phyloP scores from a whole-genome alignment of 495 filamentous ascomycete species.

The Tuber borchii region DNA sequence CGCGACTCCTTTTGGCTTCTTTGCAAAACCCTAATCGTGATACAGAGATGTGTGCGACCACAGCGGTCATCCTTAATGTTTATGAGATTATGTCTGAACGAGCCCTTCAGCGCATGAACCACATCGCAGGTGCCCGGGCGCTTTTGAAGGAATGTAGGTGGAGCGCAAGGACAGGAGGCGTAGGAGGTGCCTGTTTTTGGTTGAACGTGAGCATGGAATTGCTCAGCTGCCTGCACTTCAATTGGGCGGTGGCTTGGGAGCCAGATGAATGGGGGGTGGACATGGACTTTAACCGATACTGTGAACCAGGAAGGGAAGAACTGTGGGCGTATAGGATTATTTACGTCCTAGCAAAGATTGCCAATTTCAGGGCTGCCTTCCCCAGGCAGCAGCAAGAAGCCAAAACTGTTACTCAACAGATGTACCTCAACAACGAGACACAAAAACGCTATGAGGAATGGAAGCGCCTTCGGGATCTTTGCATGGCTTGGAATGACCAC shows the following conservation, averaged over 20 bases:
- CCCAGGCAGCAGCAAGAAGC: slow-evolving; percentile 46
- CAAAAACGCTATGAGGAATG: slow-evolving; percentile 68
- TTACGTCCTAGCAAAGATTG: slow-evolving; percentile 82
- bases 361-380: slow-evolving; percentile 68
- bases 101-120: slow-evolving; percentile 69
- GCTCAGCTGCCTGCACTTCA: slow-evolving; percentile 75
- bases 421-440: slow-evolving; percentile 44
- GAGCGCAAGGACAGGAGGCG: slow-evolving; percentile 70
- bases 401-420: slow-evolving; percentile 55
- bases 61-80: slow-evolving; percentile 80
- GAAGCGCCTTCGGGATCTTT: slow-evolving; percentile 64
- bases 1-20: slow-evolving; percentile 61
- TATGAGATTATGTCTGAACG: slow-evolving; percentile 85
- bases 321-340: slow-evolving; percentile 87
- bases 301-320: slow-evolving; percentile 58
- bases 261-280: slow-evolving; percentile 89
- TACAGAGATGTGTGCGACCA: slow-evolving; percentile 78
- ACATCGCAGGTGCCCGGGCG: slow-evolving; percentile 78
- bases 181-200: slow-evolving; percentile 92
- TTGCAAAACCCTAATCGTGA: slow-evolving; percentile 72
- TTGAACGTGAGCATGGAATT: slow-evolving; percentile 86
- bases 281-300: slow-evolving; percentile 57
- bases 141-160: slow-evolving; percentile 87
- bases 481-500: slow-evolving; percentile 70
- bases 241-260: slow-evolving; percentile 84